Evolutionary conservation across 2,329 filamentous ascomycete species (phyloP), one percentile per base, ranked within the genome.

Genomic region (Venturia oleaginea): DNA sequence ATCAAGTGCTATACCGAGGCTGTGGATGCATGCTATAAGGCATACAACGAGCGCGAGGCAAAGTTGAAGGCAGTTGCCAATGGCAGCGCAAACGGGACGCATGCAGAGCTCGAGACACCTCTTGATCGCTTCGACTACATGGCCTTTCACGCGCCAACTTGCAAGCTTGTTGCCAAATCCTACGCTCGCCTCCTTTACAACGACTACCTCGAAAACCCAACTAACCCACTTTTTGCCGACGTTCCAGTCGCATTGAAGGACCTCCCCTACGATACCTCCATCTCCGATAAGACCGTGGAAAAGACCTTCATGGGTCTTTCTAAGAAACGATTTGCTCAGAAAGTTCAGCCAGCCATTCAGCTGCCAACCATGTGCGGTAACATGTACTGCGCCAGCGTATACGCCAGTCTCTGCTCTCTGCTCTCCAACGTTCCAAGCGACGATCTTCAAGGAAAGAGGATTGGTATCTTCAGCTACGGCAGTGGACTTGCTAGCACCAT

Each of bases 371-470:
- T 78, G 75, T 82, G 80, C 74, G 80, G 80, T 64, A 82, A 82
- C 78, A 82, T 82, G 80, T 82, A 82, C 77, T 80, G 77, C 67
- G 80, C 77, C 37, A 80, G 78, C 66, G 79, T 82, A 63, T 82
- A 81, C 73, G 76, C 75, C 65, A 80, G 78, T 68, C 75, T 82
- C 65, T 75, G 76, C 70, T 79, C 78, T 61, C 70, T 82, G 65
- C 67, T 82, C 65, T 69, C 75, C 72, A 81, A 81, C 69, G 70
- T 81, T 51, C 71, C 73, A 69, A 77, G 74, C 68, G 73, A 76
- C 61, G 73, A 76, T 24, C 70, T 80, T n/a, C 75, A 78, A 69
- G 80, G 78, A 72, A 81, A 81, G 76, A 77, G 79, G 64, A 72
- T 82, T 66, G 78, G 75, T 62, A 75, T 82, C 67, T 82, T 82